A percentile compares a stretch with the other conserved stretches of the same genome.
Evolutionary conservation across 345 rosid genomes (phyloP).

Genomic region (Salix purpurea): DNA sequence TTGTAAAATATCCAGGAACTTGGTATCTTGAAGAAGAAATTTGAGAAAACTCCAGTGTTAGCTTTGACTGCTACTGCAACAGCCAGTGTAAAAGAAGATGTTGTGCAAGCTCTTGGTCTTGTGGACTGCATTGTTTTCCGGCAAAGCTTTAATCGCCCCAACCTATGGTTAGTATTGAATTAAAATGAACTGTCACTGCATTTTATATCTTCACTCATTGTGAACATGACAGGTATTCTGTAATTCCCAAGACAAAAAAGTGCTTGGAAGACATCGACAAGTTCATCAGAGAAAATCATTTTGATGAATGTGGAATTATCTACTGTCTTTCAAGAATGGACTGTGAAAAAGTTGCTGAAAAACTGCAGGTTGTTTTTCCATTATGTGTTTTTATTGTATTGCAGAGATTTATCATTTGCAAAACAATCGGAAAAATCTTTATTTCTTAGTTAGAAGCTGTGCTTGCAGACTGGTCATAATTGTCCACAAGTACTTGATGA

Average conservation of each 20-base stretch:
- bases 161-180: slow-evolving; percentile 54
- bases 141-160: slow-evolving; percentile 97
- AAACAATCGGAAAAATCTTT: background rate
- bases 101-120: slow-evolving; percentile 98
- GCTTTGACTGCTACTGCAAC: slow-evolving; percentile 99
- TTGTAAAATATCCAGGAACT: slow-evolving; percentile 63
- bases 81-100: slow-evolving; percentile 98
- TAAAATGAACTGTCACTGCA: slow-evolving; percentile 15
- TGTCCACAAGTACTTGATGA: too few species aligned
- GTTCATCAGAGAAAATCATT: slow-evolving; percentile 81
- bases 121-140: slow-evolving; percentile 89
- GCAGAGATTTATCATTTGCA: background rate
- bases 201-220: slow-evolving; percentile 30
- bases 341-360: slow-evolving; percentile 93
- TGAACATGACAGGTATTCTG: slow-evolving; percentile 61
- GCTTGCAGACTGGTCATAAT: too few species aligned
- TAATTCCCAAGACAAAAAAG: slow-evolving; percentile 83
- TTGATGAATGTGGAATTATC: slow-evolving; percentile 95
- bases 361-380: slow-evolving; percentile 64
- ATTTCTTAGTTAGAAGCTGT: background rate
- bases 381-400: background rate
- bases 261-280: slow-evolving; percentile 87
- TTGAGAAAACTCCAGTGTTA: slow-evolving; percentile 79
- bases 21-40: slow-evolving; percentile 91
- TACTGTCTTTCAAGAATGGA: slow-evolving; percentile 98